A percentile compares a stretch with the other conserved stretches of the same genome.
Evolutionary conservation across 495 filamentous ascomycete species (phyloP).

Genomic region (Lentithecium fluviatile): DNA sequence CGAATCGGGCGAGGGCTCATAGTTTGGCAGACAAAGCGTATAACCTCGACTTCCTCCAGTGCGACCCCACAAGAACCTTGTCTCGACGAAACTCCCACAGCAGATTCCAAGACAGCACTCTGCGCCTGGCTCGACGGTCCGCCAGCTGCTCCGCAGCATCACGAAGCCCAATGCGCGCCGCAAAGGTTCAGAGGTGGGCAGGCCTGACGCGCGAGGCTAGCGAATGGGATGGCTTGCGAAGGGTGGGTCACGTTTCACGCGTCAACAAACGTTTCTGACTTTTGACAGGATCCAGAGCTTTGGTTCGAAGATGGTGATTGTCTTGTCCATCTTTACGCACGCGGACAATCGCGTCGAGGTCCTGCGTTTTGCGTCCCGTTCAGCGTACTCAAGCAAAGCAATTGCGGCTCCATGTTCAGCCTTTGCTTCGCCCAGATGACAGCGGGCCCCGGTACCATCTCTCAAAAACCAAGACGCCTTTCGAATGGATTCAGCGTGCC

Average conservation of each 20-base stretch:
- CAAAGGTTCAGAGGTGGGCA: constrained; percentile 53
- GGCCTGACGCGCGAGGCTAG: constrained; percentile 50
- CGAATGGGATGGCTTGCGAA: constrained; percentile 55
- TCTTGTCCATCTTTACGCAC: constrained; percentile 59
- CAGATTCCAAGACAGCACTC: neutral
- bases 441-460: constrained; percentile 16
- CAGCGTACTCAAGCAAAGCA: constrained; percentile 48
- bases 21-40: too few species aligned
- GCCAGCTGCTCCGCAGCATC: constrained; percentile 5
- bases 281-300: constrained; percentile 57
- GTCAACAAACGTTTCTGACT: constrained; percentile 6
- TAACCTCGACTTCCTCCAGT: too few species aligned
- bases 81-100: neutral
- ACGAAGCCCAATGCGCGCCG: constrained; percentile 19
- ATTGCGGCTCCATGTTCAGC: constrained; percentile 55
- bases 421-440: constrained; percentile 46
- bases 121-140: constrained; percentile 9
- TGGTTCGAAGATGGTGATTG: constrained; percentile 64
- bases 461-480: constrained; percentile 3
- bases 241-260: constrained; percentile 42
- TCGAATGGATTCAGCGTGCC: constrained; percentile 23
- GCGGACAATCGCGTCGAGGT: constrained; percentile 58
- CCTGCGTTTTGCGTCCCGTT: constrained; percentile 61
- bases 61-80: neutral
- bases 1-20: too few species aligned